Evolutionary conservation across 495 filamentous ascomycete genomes (phyloP), one percentile per base, ranked within the genome.

Genomic region (Tetracladium marchalianum): DNA sequence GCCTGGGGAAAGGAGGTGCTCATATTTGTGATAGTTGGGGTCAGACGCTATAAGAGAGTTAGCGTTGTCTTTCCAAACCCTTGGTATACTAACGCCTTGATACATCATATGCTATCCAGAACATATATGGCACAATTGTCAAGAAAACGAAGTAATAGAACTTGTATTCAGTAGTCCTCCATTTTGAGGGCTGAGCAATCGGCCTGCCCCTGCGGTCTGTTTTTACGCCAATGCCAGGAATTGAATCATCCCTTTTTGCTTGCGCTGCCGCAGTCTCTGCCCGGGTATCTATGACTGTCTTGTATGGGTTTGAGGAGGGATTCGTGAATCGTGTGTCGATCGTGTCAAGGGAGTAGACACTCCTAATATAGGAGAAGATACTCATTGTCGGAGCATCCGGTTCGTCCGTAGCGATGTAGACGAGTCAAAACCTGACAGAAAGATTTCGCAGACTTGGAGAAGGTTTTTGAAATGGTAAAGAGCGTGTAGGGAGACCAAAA

Each of bases 251-350:
- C 51, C 53, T 35, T 42, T 50, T 43, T 50, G 57, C 40, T 59
- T 54, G 60, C 40, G 57, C 56, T 18, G 51, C 47, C 11, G 53
- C 39, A 33, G 51, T 43, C 33, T 70, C 60, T 31, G 56, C 60
- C 1, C 62, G 58, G 1, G 57, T 64, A 53, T 70, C 73, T 34
- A 65, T 47, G 44, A 70, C 64, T 39, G 70, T 56, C 50, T 70
- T 71, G 60, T 80, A 75, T 17, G 84, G 77, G n/a, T 79, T 76
- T 17, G 66, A 73, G 13, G 87, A 76, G 9, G 85, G 76, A 38
- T 75, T 78, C 19, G 81, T 85, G 61, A 98, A 88, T 53, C 92
- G 82, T 49, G 87, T 90, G 71, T 98, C 92, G 62, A 98, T 78
- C 24, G 88, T 93, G 56, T 95, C 86, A 47, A 95, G 80, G 43